phyloP scores from a whole-genome alignment of 2,329 filamentous ascomycete genomes.

The Colletotrichum tofieldiae region DNA sequence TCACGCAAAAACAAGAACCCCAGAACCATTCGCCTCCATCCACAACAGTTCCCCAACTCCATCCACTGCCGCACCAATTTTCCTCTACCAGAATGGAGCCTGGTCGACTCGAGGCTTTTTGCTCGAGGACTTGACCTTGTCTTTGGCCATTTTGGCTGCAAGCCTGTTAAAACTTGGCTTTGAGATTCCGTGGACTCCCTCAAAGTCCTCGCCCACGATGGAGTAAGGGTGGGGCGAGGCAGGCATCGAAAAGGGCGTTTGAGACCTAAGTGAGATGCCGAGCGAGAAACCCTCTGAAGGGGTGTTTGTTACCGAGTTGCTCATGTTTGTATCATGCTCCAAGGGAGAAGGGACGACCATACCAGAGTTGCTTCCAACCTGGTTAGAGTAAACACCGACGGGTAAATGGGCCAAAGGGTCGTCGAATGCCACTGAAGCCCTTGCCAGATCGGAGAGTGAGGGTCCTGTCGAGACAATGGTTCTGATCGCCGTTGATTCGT shows the following conservation, averaged over 20 bases:
- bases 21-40: neutral
- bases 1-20: neutral
- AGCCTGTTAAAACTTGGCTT: conserved; percentile 35
- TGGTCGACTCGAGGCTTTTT: conserved; percentile 1
- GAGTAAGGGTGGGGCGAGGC: neutral
- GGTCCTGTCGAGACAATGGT: neutral
- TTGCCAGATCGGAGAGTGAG: neutral
- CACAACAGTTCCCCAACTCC: neutral
- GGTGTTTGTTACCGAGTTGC: neutral
- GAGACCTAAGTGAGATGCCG: neutral
- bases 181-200: conserved; percentile 18
- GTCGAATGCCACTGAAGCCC: neutral
- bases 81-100: conserved; percentile 25
- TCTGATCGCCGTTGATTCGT: neutral
- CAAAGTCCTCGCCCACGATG: neutral
- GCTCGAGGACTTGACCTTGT: neutral
- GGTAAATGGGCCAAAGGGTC: conserved; percentile 2
- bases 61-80: neutral
- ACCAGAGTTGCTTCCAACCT: neutral
- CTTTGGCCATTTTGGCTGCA: conserved; percentile 5
- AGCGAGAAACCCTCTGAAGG: neutral
- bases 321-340: neutral
- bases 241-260: neutral
- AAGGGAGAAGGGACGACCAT: neutral
- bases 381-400: conserved; percentile 2